Percentiles rank a stretch among this genome's conserved stretches.
phyloP scores from a whole-genome alignment of 2,329 filamentous ascomycete genomes.

The Penicillium sp. region DNA sequence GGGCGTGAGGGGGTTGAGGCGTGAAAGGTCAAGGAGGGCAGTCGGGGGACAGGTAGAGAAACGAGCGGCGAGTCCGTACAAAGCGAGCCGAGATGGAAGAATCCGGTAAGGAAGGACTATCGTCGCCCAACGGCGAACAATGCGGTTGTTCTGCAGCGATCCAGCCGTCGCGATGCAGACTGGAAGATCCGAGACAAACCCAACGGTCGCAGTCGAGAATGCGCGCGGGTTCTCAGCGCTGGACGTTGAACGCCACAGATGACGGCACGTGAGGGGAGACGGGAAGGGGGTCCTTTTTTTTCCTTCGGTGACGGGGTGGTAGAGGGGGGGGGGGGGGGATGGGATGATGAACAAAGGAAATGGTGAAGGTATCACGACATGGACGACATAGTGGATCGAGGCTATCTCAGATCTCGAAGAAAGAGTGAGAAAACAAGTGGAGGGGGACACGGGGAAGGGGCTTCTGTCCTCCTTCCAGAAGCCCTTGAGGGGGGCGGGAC shows the following conservation, averaged over 20 bases:
- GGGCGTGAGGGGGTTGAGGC: neutral
- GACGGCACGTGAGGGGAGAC: slow-evolving; percentile 15
- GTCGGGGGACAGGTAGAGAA: neutral
- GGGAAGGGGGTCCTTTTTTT: slow-evolving; percentile 10
- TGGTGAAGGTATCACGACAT: neutral
- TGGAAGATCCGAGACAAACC: slow-evolving; percentile 23
- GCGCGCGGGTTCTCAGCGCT: neutral
- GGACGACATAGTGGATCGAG: slow-evolving; percentile 3
- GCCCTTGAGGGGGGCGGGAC: slow-evolving; percentile 19
- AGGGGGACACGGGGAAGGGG: slow-evolving; percentile 25
- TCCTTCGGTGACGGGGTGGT: neutral
- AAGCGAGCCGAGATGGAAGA: slow-evolving; percentile 3
- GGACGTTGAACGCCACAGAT: slow-evolving; percentile 11
- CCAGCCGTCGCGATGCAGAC: slow-evolving; percentile 23
- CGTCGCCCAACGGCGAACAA: slow-evolving; percentile 26
- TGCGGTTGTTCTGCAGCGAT: slow-evolving; percentile 34
- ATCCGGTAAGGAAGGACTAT: slow-evolving; percentile 18
- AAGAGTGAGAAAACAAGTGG: slow-evolving; percentile 11
- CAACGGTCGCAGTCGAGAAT: neutral
- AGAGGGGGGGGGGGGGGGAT: slow-evolving; percentile 5
- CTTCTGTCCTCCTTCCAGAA: slow-evolving; percentile 26
- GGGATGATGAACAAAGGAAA: slow-evolving; percentile 1
- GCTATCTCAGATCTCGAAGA: neutral
- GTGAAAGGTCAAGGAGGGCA: neutral
- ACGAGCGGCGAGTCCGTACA: slow-evolving; percentile 13